Base-by-base conservation (phyloP, 2,329 filamentous ascomycete genomes). In the Colletotrichum sp. region DNA sequence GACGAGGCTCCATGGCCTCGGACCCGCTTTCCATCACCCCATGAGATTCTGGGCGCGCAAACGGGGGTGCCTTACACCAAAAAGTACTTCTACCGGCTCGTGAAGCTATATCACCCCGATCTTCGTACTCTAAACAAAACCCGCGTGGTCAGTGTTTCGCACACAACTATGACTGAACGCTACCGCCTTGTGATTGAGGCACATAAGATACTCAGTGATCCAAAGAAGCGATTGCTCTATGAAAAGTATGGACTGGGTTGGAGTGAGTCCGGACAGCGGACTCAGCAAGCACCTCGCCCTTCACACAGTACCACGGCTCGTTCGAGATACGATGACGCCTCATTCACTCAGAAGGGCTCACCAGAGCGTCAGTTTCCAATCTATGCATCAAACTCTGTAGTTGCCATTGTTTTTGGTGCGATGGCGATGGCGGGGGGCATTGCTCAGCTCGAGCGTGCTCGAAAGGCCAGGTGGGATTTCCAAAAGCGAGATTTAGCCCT, bases 81-180 rank as follows among this genome's bases (percentile, higher is more conserved):
- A 68, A 66, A 48, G 24, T 30, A 24, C 4, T 79, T 79, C 55
- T 68, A 77, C 57, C 69, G 39, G 18, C 72, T 79, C 9, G 78
- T 78, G 28, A 79, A 79, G 70, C 28, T 77, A 13, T 79, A 79
- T 39, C 78, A 79, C n/a, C 78, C 78, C 1, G 78, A 79, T 48
- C 69, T 78, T 26, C 43, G 55, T 16, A 32, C 32, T 28, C 10
- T 61, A 2, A 68, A 68, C 55, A 36, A 34, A 7, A 18, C n/a
- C 12, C 14, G 6, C 28, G 4, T 34, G 14, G 14, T 6, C 3
- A 28, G 13, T 16, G 9, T 75, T 28, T 55, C 71, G 2, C 61
- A 32, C 4, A 21, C 63, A 28, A 48, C 55, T n/a, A 48, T 68
- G 9, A 71, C 72, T 16, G 72, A 78, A 57, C 70, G 78, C 8